Percentiles rank a stretch among this genome's conserved stretches.
Evolutionary conservation across 495 filamentous ascomycete species (phyloP).

Genomic region (Xylaria palmicola): DNA sequence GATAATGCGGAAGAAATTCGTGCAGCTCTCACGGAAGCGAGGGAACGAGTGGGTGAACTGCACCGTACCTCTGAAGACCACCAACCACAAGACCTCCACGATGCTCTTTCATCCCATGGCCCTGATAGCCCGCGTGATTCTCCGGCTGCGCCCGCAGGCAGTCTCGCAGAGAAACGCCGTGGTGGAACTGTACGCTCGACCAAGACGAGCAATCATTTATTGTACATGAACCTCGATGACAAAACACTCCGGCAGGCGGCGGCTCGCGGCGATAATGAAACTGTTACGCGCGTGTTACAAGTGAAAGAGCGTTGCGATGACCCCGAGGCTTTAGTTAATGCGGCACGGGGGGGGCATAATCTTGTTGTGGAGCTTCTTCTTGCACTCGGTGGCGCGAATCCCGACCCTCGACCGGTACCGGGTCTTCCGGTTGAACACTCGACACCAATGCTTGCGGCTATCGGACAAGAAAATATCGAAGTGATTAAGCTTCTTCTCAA

Average conservation of each 20-base stretch:
- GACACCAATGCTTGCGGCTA: conserved; percentile 92
- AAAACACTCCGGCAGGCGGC: conserved; percentile 79
- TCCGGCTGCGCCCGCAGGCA: conserved; percentile 45
- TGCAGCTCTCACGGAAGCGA: conserved; percentile 52
- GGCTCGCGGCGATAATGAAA: conserved; percentile 76
- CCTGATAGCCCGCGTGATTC: conserved; percentile 68
- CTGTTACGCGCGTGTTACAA: conserved; percentile 76
- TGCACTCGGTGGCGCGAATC: conserved; percentile 74
- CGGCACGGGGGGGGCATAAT: conserved; percentile 88
- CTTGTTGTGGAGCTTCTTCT: conserved; percentile 82
- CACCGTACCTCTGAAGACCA: conserved; percentile 66
- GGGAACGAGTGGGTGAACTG: conserved; percentile 47
- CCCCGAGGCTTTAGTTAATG: conserved; percentile 80
- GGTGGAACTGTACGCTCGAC: conserved; percentile 48
- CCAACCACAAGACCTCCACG: conserved; percentile 48
- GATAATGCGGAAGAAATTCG: conserved; percentile 63
- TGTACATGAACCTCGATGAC: conserved; percentile 57
- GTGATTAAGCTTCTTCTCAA: conserved; percentile 78
- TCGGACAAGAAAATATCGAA: conserved; percentile 82
- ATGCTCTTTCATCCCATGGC: conserved; percentile 63
- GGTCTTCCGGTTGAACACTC: conserved; percentile 57
- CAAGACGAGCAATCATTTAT: conserved; percentile 55
- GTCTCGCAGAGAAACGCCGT: conserved; percentile 35
- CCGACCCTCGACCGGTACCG: conserved; percentile 67
- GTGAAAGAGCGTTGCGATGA: conserved; percentile 69